phyloP scores from a whole-genome alignment of 2,329 filamentous ascomycete species.

The Onygenales sp. region DNA sequence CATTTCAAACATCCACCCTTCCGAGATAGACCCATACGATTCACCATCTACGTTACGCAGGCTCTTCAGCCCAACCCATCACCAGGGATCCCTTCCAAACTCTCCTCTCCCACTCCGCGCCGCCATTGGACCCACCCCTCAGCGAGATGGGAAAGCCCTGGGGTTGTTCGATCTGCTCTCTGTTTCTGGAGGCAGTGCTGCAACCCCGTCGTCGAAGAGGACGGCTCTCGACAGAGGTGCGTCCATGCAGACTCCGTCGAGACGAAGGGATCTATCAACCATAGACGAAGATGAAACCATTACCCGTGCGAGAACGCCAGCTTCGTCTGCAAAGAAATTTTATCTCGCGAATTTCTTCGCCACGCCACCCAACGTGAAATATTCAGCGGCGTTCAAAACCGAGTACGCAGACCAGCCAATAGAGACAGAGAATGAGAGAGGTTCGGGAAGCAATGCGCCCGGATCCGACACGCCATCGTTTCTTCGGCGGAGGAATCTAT shows the following conservation, averaged over 20 bases:
- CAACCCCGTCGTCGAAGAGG: slow-evolving; percentile 13
- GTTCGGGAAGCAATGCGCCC: slow-evolving; percentile 9
- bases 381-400: slow-evolving; percentile 12
- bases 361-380: slow-evolving; percentile 33
- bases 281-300: neutral
- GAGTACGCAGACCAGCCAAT: neutral
- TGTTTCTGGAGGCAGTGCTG: slow-evolving; percentile 22
- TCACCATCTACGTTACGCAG: slow-evolving; percentile 30
- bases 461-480: slow-evolving; percentile 31
- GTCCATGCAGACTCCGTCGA: slow-evolving; percentile 28
- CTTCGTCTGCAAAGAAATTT: slow-evolving; percentile 35
- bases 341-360: slow-evolving; percentile 37
- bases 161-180: slow-evolving; percentile 41
- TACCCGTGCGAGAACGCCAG: slow-evolving; percentile 25
- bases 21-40: slow-evolving; percentile 36
- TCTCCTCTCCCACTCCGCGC: slow-evolving; percentile 28
- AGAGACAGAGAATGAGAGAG: neutral
- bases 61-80: slow-evolving; percentile 28
- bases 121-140: slow-evolving; percentile 39
- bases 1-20: slow-evolving; percentile 23
- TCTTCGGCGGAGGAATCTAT: slow-evolving; percentile 27
- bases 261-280: slow-evolving; percentile 6
- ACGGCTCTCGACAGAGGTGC: neutral
- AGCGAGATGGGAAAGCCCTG: slow-evolving; percentile 38
- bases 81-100: slow-evolving; percentile 9